Percentiles rank a stretch among this genome's conserved stretches.
Conservation (phyloP, 1,284 basidiomycete genomes). For the Cutaneotrichosporon dermatis region DNA sequence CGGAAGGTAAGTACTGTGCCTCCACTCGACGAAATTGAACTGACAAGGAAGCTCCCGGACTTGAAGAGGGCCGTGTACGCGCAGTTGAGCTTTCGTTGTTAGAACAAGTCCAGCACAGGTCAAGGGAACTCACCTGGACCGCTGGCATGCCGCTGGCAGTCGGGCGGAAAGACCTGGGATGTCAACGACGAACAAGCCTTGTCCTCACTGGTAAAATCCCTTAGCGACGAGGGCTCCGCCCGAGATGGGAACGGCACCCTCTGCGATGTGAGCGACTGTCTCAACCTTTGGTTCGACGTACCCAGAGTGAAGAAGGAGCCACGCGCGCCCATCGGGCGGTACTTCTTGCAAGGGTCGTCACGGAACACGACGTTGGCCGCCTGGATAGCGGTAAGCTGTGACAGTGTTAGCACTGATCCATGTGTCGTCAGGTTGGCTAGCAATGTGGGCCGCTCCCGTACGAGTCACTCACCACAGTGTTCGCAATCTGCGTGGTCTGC, state of each 20-base stretch:
- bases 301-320: constrained; percentile 37
- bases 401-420: neutral
- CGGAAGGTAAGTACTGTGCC: constrained; percentile 1
- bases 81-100: too few species aligned
- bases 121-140: constrained; percentile 18
- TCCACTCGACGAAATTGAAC: constrained; percentile 6
- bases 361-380: constrained; percentile 45
- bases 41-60: constrained; percentile 38
- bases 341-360: constrained; percentile 35
- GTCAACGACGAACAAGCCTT: too few species aligned
- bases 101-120: too few species aligned
- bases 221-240: constrained; percentile 42
- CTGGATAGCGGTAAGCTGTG: constrained; percentile 39
- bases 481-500: constrained; percentile 22
- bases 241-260: constrained; percentile 31
- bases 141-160: constrained; percentile 29
- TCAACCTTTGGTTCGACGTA: too few species aligned
- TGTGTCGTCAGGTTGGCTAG: too few species aligned
- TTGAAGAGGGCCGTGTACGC: constrained; percentile 44
- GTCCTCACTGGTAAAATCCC: constrained; percentile 40
- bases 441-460: too few species aligned
- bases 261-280: neutral
- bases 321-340: constrained; percentile 42
- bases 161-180: constrained; percentile 32
- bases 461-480: constrained; percentile 28